These are phyloP conservation scores for Fonsecaea nubica DNA, from an alignment of 2,329 filamentous ascomycete species.

Conservation along the genomic window DNA sequence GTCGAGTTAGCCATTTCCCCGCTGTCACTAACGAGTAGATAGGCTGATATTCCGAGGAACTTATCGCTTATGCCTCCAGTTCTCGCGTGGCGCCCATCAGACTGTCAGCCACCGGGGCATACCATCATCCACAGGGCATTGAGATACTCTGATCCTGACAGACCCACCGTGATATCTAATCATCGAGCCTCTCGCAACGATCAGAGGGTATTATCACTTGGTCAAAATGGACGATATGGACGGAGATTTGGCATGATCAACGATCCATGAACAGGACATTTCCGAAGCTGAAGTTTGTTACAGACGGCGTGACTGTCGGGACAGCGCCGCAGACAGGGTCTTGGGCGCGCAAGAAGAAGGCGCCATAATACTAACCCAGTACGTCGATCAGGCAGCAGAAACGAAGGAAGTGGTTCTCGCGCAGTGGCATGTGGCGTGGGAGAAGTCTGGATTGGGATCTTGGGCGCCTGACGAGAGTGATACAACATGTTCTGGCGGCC, in stretches of 20 bases:
- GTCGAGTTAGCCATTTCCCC: conserved; percentile 8
- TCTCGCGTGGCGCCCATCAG: background rate
- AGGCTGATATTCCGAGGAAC: conserved; percentile 3
- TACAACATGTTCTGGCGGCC: background rate
- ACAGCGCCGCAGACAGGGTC: background rate
- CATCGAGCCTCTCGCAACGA: background rate
- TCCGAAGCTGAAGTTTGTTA: conserved; percentile 4
- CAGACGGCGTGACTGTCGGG: background rate
- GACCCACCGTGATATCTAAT: conserved; percentile 8
- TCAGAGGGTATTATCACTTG: background rate
- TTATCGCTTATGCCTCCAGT: conserved; percentile 5
- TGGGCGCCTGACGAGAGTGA: conserved; percentile 7
- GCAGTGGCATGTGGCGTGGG: conserved; percentile 15
- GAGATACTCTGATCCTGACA: background rate
- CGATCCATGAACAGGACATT: background rate
- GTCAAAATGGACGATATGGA: background rate
- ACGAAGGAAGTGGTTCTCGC: background rate
- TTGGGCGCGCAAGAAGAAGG: background rate
- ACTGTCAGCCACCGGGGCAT: conserved; percentile 8
- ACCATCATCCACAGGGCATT: background rate
- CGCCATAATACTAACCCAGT: background rate
- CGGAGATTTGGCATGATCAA: background rate
- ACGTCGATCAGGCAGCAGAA: background rate
- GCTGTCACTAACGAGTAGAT: conserved; percentile 2
- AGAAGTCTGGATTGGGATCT: conserved; percentile 1